phyloP scores from a whole-genome alignment of 2,329 filamentous ascomycete genomes.

The Mycosphaerella sp. region DNA sequence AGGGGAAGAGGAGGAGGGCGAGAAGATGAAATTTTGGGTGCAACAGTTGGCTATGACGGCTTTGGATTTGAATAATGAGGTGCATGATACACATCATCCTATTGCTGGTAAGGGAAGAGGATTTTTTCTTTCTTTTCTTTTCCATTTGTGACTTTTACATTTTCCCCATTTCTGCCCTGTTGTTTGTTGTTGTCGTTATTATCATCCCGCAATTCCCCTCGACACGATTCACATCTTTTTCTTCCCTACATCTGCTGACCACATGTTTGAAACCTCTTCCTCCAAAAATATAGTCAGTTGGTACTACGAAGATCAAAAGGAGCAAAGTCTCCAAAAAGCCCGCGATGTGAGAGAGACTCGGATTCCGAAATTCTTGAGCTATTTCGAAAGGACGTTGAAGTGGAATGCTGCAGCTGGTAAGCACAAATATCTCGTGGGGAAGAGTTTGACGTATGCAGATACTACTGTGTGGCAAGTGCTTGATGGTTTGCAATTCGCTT shows the following conservation, averaged over 20 bases:
- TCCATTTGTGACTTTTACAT: neutral
- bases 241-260: too few relatives aligned
- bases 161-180: neutral
- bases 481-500: conserved; percentile 55
- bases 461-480: conserved; percentile 65
- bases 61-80: conserved; percentile 64
- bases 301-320: conserved; percentile 72
- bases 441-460: conserved; percentile 63
- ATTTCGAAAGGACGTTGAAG: conserved; percentile 61
- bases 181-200: too few relatives aligned
- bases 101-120: conserved; percentile 14
- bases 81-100: conserved; percentile 72
- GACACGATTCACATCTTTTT: too few relatives aligned
- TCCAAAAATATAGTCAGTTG: neutral
- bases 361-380: conserved; percentile 66
- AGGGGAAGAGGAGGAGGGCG: conserved; percentile 32
- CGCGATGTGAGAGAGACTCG: conserved; percentile 55
- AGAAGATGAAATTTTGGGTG: conserved; percentile 48
- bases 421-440: conserved; percentile 60
- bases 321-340: conserved; percentile 54
- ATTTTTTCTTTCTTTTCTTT: too few relatives aligned
- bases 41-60: conserved; percentile 62
- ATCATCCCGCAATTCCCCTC: too few relatives aligned
- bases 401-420: conserved; percentile 52
- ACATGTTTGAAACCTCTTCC: too few relatives aligned